Conservation (phyloP, 768 basidiomycete genomes). For the Pleurotus tuber-regium region DNA sequence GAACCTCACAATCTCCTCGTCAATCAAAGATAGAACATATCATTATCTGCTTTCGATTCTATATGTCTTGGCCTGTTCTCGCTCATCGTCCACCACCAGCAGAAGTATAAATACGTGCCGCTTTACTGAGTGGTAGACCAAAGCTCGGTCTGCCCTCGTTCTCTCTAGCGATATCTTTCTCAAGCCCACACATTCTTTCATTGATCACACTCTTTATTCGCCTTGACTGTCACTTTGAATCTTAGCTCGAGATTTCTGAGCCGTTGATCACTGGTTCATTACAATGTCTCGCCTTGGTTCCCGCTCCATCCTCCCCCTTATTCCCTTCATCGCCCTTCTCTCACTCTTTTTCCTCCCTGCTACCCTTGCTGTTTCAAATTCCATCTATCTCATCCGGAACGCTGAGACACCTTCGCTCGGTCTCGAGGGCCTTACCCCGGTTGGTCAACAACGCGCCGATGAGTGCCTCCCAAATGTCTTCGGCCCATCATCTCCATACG, state of each 20-base stretch:
- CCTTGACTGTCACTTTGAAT: background rate
- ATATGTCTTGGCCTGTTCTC: no score
- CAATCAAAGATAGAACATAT: no score
- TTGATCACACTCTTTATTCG: background rate
- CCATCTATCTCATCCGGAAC: conserved; percentile 21
- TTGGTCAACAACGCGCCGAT: conserved; percentile 19
- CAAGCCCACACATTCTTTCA: background rate
- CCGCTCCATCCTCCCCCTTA: background rate
- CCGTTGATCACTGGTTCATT: no score
- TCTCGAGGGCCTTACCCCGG: conserved; percentile 18
- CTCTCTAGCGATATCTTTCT: background rate
- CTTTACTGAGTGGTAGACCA: no score
- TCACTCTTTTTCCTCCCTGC: conserved; percentile 5
- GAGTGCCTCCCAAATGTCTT: conserved; percentile 22
- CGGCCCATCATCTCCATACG: conserved; percentile 10
- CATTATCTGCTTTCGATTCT: no score
- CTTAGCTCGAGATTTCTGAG: background rate
- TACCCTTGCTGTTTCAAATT: conserved; percentile 17
- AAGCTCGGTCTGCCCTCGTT: no score
- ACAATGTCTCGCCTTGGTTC: background rate
- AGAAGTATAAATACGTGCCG: no score
- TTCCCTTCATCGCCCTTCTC: conserved; percentile 1
- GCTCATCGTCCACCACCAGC: no score
- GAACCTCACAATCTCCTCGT: no score
- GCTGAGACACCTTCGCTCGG: conserved; percentile 22